Percentiles rank a stretch among this genome's conserved stretches.
These are phyloP conservation scores for Apiotrichum gracile DNA, from an alignment of 1,284 basidiomycete species.

Conservation along the genomic window DNA sequence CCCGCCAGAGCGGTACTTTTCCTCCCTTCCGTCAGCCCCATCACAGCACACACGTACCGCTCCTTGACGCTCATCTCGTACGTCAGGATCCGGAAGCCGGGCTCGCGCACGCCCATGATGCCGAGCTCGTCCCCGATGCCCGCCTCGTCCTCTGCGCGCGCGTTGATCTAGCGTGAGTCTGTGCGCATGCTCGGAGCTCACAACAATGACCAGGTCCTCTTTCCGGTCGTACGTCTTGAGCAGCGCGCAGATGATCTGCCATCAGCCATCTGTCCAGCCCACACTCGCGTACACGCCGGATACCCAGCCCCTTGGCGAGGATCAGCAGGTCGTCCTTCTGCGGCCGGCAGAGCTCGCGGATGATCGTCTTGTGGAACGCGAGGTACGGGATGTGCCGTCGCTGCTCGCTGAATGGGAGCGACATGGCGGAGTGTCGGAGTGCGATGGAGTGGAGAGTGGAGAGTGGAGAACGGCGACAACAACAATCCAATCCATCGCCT, in stretches of 20 bases:
- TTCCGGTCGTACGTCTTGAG: conserved; percentile 90
- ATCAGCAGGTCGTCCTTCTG: conserved; percentile 74
- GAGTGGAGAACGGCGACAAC: background rate
- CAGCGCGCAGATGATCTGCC: conserved; percentile 70
- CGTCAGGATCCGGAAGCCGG: conserved; percentile 74
- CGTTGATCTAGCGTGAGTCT: conserved; percentile 54
- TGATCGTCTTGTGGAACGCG: conserved; percentile 47
- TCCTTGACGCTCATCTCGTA: conserved; percentile 79
- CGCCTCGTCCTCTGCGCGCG: conserved; percentile 75
- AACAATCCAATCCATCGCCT: background rate
- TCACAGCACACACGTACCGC: conserved; percentile 53
- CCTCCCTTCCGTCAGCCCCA: conserved; percentile 55
- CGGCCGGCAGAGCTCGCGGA: conserved; percentile 53
- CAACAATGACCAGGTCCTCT: conserved; percentile 72
- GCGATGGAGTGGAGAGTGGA: no score
- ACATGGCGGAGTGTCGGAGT: conserved; percentile 1
- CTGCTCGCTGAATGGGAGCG: background rate
- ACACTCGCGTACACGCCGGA: conserved; percentile 52
- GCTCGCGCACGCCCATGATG: conserved; percentile 81
- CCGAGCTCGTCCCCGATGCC: conserved; percentile 89
- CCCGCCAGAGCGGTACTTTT: conserved; percentile 78
- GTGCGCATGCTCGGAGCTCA: conserved; percentile 41
- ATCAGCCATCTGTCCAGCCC: background rate
- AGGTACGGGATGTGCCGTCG: conserved; percentile 46
- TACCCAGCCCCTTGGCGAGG: conserved; percentile 77